phyloP scores from a whole-genome alignment of 139 green algal species.

The Chlamydomonas incerta region DNA sequence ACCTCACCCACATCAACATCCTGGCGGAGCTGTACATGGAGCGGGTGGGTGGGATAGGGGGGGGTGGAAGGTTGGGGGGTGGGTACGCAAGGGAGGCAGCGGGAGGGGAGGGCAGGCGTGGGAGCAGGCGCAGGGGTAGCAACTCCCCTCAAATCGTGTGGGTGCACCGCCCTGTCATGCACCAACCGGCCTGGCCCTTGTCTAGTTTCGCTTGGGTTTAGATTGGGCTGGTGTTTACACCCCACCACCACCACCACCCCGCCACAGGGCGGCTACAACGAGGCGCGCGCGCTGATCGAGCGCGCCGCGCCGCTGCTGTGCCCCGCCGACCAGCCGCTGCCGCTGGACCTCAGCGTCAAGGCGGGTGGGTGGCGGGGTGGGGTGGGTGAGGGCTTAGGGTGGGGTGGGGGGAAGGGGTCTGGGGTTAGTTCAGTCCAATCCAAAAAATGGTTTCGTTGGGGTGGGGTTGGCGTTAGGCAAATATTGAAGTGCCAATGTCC shows the following conservation, averaged over 20 bases:
- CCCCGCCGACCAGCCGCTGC: slow-evolving; percentile 48
- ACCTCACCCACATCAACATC: slow-evolving; percentile 92
- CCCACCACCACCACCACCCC: too few species aligned
- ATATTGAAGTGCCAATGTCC: too few species aligned
- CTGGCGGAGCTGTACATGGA: slow-evolving; percentile 87
- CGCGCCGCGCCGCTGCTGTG: slow-evolving; percentile 53
- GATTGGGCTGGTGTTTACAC: too few species aligned
- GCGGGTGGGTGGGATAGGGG: not conserved
- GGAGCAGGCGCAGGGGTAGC: too few species aligned
- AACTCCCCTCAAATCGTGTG: too few species aligned
- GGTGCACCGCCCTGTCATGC: too few species aligned
- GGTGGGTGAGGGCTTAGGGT: not conserved
- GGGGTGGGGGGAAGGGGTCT: not conserved
- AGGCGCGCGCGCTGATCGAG: slow-evolving; percentile 69
- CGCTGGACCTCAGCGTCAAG: slow-evolving; percentile 77
- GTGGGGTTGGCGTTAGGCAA: too few species aligned
- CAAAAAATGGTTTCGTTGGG: too few species aligned
- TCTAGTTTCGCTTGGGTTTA: too few species aligned
- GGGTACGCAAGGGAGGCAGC: not conserved
- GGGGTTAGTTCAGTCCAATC: too few species aligned
- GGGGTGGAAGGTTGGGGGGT: not conserved
- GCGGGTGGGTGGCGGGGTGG: slow-evolving; percentile 17
- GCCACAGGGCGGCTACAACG: slow-evolving; percentile 35
- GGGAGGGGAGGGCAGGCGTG: not conserved
- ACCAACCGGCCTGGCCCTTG: too few species aligned